These are phyloP conservation scores for Agrocybe pediades DNA, from an alignment of 768 basidiomycete species.

Conservation along the genomic window DNA sequence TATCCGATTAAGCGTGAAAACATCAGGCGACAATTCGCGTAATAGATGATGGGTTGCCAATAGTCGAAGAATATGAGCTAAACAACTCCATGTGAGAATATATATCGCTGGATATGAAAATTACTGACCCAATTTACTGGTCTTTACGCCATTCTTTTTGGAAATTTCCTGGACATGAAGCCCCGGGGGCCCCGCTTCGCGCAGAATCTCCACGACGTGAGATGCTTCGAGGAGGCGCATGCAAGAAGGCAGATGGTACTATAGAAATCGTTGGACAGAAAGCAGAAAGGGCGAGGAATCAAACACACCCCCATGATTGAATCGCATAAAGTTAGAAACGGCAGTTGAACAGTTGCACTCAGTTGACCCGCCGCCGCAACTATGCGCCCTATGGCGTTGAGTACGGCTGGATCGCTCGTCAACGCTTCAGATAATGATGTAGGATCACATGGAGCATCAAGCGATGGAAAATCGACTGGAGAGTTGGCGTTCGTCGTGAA, in stretches of 20 bases:
- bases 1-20: constrained; percentile 72
- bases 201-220: constrained; percentile 69
- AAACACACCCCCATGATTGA: constrained; percentile 64
- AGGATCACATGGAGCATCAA: constrained; percentile 49
- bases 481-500: background rate
- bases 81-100: background rate
- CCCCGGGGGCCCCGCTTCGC: constrained; percentile 58
- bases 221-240: constrained; percentile 74
- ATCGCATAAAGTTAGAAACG: constrained; percentile 75
- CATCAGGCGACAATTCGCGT: constrained; percentile 67
- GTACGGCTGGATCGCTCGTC: constrained; percentile 59
- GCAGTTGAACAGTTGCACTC: constrained; percentile 61
- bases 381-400: constrained; percentile 61
- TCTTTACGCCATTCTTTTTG: constrained; percentile 42
- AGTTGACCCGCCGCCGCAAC: constrained; percentile 74
- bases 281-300: background rate
- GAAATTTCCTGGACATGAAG: constrained; percentile 52
- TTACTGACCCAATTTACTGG: constrained; percentile 51
- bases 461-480: constrained; percentile 56
- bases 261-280: constrained; percentile 2
- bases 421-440: constrained; percentile 53
- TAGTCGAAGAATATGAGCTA: constrained; percentile 74
- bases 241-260: constrained; percentile 79
- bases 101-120: background rate
- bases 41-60: constrained; percentile 81